Percentiles rank a stretch among this genome's conserved stretches.
These are phyloP conservation scores for Gyromitra esculenta DNA, from an alignment of 2,329 filamentous ascomycete genomes.

Conservation along the genomic window DNA sequence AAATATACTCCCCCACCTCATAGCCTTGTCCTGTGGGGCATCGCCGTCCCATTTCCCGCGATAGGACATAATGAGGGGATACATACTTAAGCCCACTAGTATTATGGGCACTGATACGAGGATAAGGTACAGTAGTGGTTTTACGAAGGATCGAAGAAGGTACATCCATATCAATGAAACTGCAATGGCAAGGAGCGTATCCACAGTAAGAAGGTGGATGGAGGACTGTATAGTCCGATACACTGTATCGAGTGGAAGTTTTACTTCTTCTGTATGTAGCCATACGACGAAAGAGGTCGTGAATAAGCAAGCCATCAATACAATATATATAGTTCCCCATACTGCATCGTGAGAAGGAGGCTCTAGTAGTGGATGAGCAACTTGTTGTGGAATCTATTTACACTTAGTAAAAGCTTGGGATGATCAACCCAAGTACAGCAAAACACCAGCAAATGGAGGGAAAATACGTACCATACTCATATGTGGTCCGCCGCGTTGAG, in stretches of 20 bases:
- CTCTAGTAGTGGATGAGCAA: constrained; percentile 63
- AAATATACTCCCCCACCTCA: constrained; percentile 85
- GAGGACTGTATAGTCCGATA: constrained; percentile 88
- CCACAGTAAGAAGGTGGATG: constrained; percentile 87
- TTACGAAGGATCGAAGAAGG: constrained; percentile 84
- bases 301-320: constrained; percentile 82
- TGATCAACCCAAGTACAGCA: constrained; percentile 40
- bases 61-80: constrained; percentile 89
- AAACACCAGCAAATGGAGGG: background rate
- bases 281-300: constrained; percentile 90
- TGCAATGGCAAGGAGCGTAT: constrained; percentile 87
- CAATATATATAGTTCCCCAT: constrained; percentile 89
- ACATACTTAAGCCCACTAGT: constrained; percentile 87
- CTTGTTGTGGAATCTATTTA: constrained; percentile 57
- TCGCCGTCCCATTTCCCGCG: constrained; percentile 77
- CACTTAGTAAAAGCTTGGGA: constrained; percentile 29
- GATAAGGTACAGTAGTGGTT: constrained; percentile 81
- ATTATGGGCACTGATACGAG: constrained; percentile 85
- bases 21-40: constrained; percentile 83
- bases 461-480: constrained; percentile 44
- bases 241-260: constrained; percentile 81
- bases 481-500: constrained; percentile 60
- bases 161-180: constrained; percentile 93
- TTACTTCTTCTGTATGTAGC: constrained; percentile 81
- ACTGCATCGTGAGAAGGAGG: constrained; percentile 86